Evolutionary conservation across 1,139 yeast genomes (phyloP).

Genomic region (Wickerhamomyces sp.): DNA sequence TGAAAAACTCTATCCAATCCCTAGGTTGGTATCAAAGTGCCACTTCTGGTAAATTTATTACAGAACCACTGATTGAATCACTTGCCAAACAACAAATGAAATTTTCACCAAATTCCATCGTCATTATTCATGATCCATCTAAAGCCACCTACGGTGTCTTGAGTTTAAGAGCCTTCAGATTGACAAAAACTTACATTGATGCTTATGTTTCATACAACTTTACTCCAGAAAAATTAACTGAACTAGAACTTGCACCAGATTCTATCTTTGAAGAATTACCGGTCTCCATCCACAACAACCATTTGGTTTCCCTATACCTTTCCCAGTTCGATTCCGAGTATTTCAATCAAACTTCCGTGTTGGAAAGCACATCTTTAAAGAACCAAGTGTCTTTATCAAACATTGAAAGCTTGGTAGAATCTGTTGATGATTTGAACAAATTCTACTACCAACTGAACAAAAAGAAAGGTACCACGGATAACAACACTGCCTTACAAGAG

Average conservation of each 20-base stretch:
- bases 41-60: constrained; percentile 62
- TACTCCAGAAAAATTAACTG: constrained; percentile 59
- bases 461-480: constrained; percentile 13
- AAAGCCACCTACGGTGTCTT: constrained; percentile 55
- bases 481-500: constrained; percentile 14
- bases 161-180: constrained; percentile 64
- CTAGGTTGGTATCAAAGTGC: constrained; percentile 84
- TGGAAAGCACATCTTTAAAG: constrained; percentile 34
- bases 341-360: constrained; percentile 29
- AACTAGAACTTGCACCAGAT: constrained; percentile 57
- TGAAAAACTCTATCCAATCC: constrained; percentile 67
- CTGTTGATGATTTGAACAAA: constrained; percentile 79
- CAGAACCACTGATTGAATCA: constrained; percentile 60
- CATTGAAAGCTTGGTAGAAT: constrained; percentile 66
- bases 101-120: constrained; percentile 56
- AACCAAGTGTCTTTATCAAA: constrained; percentile 29
- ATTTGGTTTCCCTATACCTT: constrained; percentile 39
- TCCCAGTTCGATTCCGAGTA: constrained; percentile 27
- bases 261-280: constrained; percentile 74
- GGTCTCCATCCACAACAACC: constrained; percentile 56
- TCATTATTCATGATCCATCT: constrained; percentile 70
- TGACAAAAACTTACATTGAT: constrained; percentile 56
- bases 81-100: constrained; percentile 60
- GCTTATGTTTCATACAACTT: constrained; percentile 50
- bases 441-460: constrained; percentile 55